These are phyloP conservation scores for Ophiobolus disseminans DNA, from an alignment of 2,329 filamentous ascomycete species.

Conservation along the genomic window DNA sequence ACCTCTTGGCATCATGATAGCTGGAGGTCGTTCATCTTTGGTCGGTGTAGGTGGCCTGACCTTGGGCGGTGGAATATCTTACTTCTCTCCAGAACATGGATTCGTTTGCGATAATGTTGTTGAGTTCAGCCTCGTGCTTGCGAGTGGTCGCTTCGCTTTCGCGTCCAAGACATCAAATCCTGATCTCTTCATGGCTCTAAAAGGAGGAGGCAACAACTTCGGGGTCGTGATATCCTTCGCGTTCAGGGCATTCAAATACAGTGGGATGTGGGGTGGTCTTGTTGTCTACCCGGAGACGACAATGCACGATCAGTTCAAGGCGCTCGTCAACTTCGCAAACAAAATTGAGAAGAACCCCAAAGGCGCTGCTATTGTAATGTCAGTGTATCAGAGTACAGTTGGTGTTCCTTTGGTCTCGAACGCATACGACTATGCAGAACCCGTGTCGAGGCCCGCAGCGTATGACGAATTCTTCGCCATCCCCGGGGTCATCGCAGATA, in stretches of 20 bases:
- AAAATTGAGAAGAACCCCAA: slow-evolving; percentile 24
- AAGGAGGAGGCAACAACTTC: slow-evolving; percentile 46
- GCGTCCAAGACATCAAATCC: slow-evolving; percentile 25
- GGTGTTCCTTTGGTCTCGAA: slow-evolving; percentile 24
- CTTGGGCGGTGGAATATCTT: slow-evolving; percentile 39
- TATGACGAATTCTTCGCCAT: slow-evolving; percentile 34
- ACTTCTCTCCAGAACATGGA: slow-evolving; percentile 37
- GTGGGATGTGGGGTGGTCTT: slow-evolving; percentile 47
- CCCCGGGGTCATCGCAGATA: slow-evolving; percentile 31
- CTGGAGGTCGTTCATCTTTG: slow-evolving; percentile 31
- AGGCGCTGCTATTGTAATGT: slow-evolving; percentile 28
- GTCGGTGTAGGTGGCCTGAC: slow-evolving; percentile 38
- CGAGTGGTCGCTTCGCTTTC: slow-evolving; percentile 35
- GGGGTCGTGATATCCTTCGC: slow-evolving; percentile 43
- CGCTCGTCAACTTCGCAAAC: slow-evolving; percentile 28
- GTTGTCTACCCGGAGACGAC: slow-evolving; percentile 24
- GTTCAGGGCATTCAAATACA: slow-evolving; percentile 30
- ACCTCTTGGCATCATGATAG: slow-evolving; percentile 26
- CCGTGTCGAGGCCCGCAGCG: slow-evolving; percentile 19
- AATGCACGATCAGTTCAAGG: slow-evolving; percentile 29
- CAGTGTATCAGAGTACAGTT: slow-evolving; percentile 21
- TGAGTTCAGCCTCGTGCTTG: slow-evolving; percentile 43
- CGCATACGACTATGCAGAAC: slow-evolving; percentile 32
- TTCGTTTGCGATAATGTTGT: slow-evolving; percentile 41
- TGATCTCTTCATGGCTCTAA: slow-evolving; percentile 42